Percentiles rank a stretch among this genome's conserved stretches.
phyloP scores from a whole-genome alignment of 2,329 filamentous ascomycete species.

The Purpureocillium takamizusanense region DNA sequence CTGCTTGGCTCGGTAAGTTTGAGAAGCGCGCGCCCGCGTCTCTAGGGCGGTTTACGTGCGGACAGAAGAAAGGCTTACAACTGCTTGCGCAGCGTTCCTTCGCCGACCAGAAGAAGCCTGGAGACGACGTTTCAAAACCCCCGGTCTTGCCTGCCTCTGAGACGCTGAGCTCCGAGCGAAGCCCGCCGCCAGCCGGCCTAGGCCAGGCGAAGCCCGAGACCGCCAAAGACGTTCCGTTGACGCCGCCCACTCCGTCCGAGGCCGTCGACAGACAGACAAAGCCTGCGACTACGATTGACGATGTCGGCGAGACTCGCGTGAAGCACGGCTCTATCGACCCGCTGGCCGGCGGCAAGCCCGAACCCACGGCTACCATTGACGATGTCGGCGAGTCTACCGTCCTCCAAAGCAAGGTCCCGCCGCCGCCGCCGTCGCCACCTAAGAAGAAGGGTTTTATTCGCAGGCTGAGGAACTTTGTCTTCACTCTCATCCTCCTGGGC shows the following conservation, averaged over 20 bases:
- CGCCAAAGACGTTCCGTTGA: conserved; percentile 21
- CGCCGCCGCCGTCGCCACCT: conserved; percentile 28
- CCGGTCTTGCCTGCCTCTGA: conserved; percentile 45
- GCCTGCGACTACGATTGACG: conserved; percentile 8
- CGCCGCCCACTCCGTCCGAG: conserved; percentile 15
- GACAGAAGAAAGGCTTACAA: too few species aligned
- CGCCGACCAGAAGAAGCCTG: conserved; percentile 44
- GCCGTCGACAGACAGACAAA: conserved; percentile 7
- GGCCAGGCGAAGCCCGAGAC: conserved; percentile 25
- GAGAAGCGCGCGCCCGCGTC: background rate
- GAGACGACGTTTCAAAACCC: conserved; percentile 37
- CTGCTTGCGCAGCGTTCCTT: conserved; percentile 42
- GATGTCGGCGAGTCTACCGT: conserved; percentile 11
- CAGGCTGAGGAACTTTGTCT: conserved; percentile 66
- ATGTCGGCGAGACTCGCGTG: conserved; percentile 8
- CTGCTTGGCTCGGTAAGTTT: conserved; percentile 21
- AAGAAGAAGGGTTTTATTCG: conserved; percentile 59
- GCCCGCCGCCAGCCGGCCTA: conserved; percentile 26
- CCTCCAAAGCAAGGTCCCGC: conserved; percentile 10
- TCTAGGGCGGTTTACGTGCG: too few species aligned
- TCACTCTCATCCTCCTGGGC: conserved; percentile 68
- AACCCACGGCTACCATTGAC: conserved; percentile 7
- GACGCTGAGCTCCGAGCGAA: conserved; percentile 39
- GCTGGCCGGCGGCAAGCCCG: background rate
- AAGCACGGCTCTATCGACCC: conserved; percentile 4